These are phyloP conservation scores for Ustilago crameri DNA, from an alignment of 1,284 basidiomycete genomes.

Conservation along the genomic window DNA sequence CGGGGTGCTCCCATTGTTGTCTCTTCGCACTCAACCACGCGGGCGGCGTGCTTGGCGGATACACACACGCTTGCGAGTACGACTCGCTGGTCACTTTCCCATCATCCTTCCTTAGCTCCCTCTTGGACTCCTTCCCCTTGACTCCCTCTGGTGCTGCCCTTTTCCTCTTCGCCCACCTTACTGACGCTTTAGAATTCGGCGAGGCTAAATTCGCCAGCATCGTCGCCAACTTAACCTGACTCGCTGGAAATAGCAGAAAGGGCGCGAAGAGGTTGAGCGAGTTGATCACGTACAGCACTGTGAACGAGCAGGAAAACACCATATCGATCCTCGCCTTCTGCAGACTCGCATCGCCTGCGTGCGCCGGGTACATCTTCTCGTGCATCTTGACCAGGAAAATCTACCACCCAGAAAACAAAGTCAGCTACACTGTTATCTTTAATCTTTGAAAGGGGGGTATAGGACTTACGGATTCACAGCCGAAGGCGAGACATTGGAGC, in stretches of 20 bases:
- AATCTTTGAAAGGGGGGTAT: background rate
- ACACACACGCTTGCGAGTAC: background rate
- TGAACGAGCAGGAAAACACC: conserved; percentile 14
- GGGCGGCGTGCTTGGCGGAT: background rate
- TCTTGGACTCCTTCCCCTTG: background rate
- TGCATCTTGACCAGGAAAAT: conserved; percentile 4
- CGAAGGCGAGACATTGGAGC: conserved; percentile 29
- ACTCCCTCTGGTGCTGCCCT: background rate
- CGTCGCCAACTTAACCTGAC: conserved; percentile 31
- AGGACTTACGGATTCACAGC: conserved; percentile 20
- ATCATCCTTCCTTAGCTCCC: too few relatives aligned
- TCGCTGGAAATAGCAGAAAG: conserved; percentile 28
- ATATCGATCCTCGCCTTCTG: conserved; percentile 4
- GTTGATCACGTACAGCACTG: conserved; percentile 29
- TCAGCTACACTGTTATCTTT: too few relatives aligned
- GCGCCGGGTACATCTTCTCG: conserved; percentile 4
- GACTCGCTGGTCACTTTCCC: conserved; percentile 11
- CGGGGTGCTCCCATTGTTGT: too few relatives aligned
- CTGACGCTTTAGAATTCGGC: background rate
- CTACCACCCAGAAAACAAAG: conserved; percentile 13
- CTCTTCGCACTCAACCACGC: too few relatives aligned
- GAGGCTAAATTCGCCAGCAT: conserved; percentile 12
- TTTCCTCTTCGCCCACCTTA: background rate
- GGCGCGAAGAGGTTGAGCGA: conserved; percentile 36
- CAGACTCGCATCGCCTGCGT: conserved; percentile 8